These are phyloP conservation scores for Kurtzmaniella fragi DNA, from an alignment of 805 yeast genomes.

Conservation along the genomic window DNA sequence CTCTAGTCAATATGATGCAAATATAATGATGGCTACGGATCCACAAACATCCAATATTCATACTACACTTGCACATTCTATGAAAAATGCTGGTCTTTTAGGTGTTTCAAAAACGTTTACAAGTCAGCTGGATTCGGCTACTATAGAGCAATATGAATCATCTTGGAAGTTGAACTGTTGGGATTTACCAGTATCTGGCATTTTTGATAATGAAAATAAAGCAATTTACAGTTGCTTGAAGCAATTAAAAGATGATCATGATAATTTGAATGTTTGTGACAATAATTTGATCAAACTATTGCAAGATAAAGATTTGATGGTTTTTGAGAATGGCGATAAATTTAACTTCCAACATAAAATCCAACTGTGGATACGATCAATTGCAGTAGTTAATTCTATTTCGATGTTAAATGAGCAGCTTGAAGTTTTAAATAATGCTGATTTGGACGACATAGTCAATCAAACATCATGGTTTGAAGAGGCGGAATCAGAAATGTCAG, in stretches of 20 bases:
- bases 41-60: constrained; percentile 1
- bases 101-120: constrained; percentile 44
- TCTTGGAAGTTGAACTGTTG: constrained; percentile 75
- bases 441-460: constrained; percentile 1
- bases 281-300: constrained; percentile 15
- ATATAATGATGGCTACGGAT: constrained; percentile 10
- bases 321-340: constrained; percentile 7
- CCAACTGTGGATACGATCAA: too few relatives aligned
- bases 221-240: constrained; percentile 51
- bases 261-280: constrained; percentile 11
- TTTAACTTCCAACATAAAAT: neutral
- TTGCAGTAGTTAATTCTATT: too few relatives aligned
- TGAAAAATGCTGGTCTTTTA: constrained; percentile 48
- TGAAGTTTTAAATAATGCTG: too few relatives aligned
- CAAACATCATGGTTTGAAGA: constrained; percentile 32
- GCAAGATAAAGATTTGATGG: constrained; percentile 6
- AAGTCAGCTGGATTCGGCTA: constrained; percentile 26
- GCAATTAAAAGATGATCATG: constrained; percentile 33
- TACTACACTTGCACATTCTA: constrained; percentile 25
- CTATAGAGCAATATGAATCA: constrained; percentile 46
- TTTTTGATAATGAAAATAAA: constrained; percentile 34
- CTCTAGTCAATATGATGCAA: constrained; percentile 53
- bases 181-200: constrained; percentile 56
- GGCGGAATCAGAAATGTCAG: constrained; percentile 32
- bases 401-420: too few relatives aligned